phyloP scores from a whole-genome alignment of 116 monocot genomes.

The Papilionanthe hybrid region DNA sequence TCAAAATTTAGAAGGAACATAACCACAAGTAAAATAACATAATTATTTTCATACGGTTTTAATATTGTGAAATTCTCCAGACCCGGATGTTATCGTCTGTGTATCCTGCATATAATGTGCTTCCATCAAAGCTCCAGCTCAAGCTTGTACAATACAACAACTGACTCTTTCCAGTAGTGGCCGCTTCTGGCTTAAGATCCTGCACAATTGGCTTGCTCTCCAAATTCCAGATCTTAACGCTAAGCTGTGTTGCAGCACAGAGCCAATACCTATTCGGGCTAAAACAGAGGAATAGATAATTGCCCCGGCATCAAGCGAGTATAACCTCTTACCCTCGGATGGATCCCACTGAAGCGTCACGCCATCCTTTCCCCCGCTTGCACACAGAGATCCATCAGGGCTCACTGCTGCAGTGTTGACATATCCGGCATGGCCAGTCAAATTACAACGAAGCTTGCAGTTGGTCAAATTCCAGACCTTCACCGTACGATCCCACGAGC shows the following conservation, averaged over 20 bases:
- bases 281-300: constrained; percentile 21
- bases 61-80: constrained; percentile 17
- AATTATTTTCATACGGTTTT: not conserved
- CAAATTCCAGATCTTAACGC: constrained; percentile 27
- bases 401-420: constrained; percentile 23
- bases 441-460: constrained; percentile 19
- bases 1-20: too few species aligned
- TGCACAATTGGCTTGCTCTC: constrained; percentile 21
- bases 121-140: constrained; percentile 39
- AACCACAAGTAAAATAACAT: too few species aligned
- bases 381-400: constrained; percentile 24
- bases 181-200: constrained; percentile 10
- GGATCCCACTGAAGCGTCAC: constrained; percentile 21
- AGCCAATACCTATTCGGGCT: constrained; percentile 28
- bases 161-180: too few species aligned
- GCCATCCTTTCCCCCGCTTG: constrained; percentile 23
- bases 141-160: constrained; percentile 33
- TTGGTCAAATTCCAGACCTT: constrained; percentile 28
- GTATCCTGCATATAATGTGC: constrained; percentile 33
- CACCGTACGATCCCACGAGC: constrained; percentile 26
- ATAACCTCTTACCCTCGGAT: constrained; percentile 23
- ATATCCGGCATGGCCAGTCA: constrained; percentile 20
- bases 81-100: constrained; percentile 30
- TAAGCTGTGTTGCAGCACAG: constrained; percentile 20
- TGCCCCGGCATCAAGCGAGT: constrained; percentile 24